Evolutionary conservation across 2,329 filamentous ascomycete genomes (phyloP), one percentile per base, ranked within the genome.

Genomic region (Chalaropsis ovoidea): DNA sequence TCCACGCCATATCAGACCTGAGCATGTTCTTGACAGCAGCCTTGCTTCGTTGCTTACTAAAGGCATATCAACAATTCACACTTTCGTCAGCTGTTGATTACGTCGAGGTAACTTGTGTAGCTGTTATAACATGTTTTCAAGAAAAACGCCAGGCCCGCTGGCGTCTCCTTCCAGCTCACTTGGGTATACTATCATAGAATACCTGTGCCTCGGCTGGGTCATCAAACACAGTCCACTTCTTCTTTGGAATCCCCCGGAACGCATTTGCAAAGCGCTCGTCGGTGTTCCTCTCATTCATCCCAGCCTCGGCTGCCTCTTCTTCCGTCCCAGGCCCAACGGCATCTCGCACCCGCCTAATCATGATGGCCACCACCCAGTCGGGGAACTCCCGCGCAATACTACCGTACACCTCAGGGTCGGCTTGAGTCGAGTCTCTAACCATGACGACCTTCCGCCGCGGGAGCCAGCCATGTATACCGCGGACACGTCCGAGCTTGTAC

Each of bases 371-470:
- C 68, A 96, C 83, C 90, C 91, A 96, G 6, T 81, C 83, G 0
- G 86, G 86, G 68, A 86, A 83, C 61, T 81, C 80, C 63, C 85
- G 81, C 70, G 83, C 86, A 75, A 90, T 85, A 70, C 92, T 86
- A 35, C 86, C 92, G 72, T 96, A 97, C 0, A 89, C 84, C 73
- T 97, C 93, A 0, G 93, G 92, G 71, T 97, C 93, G 31, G 84
- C 87, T 75, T 96, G 93, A 0, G 92, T 96, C 47, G 87, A 93
- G 75, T 97, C 93, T 0, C 93, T 93, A 69, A 97, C 86, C 70
- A 86, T 86, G 68, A 97, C 83, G 76, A 95, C 86, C 70, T 87
- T 88, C 68, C 89, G 81, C 70, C 81, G 81, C 0, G 93, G 93
- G 61, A 96, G 80, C 88, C 89, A 94, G 0, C 76, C 75, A 70